Percentiles rank a stretch among this genome's conserved stretches.
Evolutionary conservation across 129 eudicot genomes (phyloP).

Genomic region (Artemisia argyi): DNA sequence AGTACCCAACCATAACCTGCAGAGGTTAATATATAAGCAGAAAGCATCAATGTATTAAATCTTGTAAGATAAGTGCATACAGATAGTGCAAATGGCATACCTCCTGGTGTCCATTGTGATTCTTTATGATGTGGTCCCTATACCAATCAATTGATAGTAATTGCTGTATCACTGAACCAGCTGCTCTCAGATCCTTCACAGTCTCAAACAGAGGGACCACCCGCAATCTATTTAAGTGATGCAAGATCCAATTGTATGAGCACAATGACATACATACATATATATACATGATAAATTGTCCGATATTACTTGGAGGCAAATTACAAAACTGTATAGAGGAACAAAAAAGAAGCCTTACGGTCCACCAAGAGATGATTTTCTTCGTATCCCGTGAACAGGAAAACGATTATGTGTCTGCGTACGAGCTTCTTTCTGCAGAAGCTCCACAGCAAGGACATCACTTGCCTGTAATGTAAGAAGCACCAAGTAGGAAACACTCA

Average conservation of each 20-base stretch:
- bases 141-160: slow-evolving; percentile 88
- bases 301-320: background rate
- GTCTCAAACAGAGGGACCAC: slow-evolving; percentile 96
- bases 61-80: background rate
- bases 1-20: slow-evolving; percentile 98
- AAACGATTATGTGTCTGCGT: slow-evolving; percentile 17
- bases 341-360: slow-evolving; percentile 48
- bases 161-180: slow-evolving; percentile 81
- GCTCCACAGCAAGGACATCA: slow-evolving; percentile 99
- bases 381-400: slow-evolving; percentile 68
- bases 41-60: background rate
- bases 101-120: slow-evolving; percentile 93
- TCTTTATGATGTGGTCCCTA: slow-evolving; percentile 63
- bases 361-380: slow-evolving; percentile 78
- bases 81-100: slow-evolving; percentile 26
- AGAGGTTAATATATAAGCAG: slow-evolving; percentile 3
- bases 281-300: background rate
- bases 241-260: slow-evolving; percentile 17
- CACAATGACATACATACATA: background rate
- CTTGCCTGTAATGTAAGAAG: slow-evolving; percentile 68
- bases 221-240: slow-evolving; percentile 61
- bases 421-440: slow-evolving; percentile 87
- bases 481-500: background rate
- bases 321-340: background rate
- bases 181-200: slow-evolving; percentile 87